Evolutionary conservation across 2,329 filamentous ascomycete species (phyloP), one percentile per base, ranked within the genome.

Genomic region (Fusarium guadeloupense): DNA sequence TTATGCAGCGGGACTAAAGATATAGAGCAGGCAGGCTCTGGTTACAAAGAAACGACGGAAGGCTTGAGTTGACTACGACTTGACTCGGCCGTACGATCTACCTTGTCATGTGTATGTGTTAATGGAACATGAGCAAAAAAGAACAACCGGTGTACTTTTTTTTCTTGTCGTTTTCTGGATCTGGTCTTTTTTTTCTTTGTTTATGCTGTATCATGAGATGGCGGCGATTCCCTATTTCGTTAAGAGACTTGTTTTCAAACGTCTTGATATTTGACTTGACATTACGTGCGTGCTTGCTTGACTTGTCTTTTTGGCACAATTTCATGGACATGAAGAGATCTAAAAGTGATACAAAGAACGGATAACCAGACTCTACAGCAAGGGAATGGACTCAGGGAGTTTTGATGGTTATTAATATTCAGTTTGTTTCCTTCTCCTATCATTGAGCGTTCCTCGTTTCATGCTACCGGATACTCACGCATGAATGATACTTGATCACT

Each of bases 111-210:
- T 68, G 59, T 61, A 71, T 68, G 67, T 59, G 61, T 70, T 68
- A 66, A 71, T 70, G 69, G 69, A 67, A 67, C 67, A 71, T 69
- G 69, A 64, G 54, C 62, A 55, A 70, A 69, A 69, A 69, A 64
- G 55, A 66, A 57, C 43, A 60, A 54, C 46, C 19, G 58, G 68
- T 58, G 58, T 69, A 34, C 52, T 55, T 65, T 59, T 64, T 64
- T 48, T 50, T 65, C 65, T 48, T 40, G 39, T 65, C 62, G 25
- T 50, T 35, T 42, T 44, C 42, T 56, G 25, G 48, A 50, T 65
- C 48, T 64, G 52, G 53, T 51, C 35, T 35, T 41, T 30, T 54
- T 59, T 54, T 66, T 64, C 61, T 70, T 66, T 71, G 67, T 68
- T 68, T 67, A 59, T 71, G 69, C 58, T 66, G 53, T 69, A 68